These are phyloP conservation scores for Podaxis mareebaensis DNA, from an alignment of 768 basidiomycete genomes.

Conservation along the genomic window DNA sequence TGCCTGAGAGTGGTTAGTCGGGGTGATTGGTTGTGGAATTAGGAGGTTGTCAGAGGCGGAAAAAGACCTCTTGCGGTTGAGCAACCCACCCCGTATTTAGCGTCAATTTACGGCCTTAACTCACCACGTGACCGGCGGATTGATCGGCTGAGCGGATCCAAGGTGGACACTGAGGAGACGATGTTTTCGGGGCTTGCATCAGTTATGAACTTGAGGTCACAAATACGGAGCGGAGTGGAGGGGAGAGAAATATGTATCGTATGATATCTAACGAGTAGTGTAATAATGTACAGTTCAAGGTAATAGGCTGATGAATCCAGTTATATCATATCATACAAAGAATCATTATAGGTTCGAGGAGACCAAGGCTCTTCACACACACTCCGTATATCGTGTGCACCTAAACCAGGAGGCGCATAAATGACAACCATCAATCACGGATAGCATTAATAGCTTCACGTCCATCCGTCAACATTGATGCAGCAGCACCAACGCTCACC, in stretches of 20 bases:
- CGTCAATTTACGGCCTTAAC: neutral
- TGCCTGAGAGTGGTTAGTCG: neutral
- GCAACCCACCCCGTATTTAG: constrained; percentile 7
- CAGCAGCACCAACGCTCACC: constrained; percentile 8
- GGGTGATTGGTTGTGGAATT: neutral
- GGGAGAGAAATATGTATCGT: neutral
- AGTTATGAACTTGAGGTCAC: neutral
- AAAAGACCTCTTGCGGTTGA: neutral
- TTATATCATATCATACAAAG: neutral
- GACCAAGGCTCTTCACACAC: neutral
- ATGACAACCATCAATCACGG: neutral
- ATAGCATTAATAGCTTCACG: neutral
- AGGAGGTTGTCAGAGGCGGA: neutral
- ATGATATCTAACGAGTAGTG: neutral
- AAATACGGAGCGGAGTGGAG: no score
- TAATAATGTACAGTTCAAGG: neutral
- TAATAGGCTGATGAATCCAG: neutral
- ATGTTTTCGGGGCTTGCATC: neutral
- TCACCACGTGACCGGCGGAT: constrained; percentile 1
- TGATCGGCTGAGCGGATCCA: constrained; percentile 1
- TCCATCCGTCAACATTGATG: neutral
- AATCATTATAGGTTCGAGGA: neutral
- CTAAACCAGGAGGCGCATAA: neutral
- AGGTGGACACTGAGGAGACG: neutral
- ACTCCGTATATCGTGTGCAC: neutral